A percentile compares a stretch with the other conserved stretches of the same genome.
These are phyloP conservation scores for Cercophora scortea DNA, from an alignment of 495 filamentous ascomycete genomes.

Conservation along the genomic window DNA sequence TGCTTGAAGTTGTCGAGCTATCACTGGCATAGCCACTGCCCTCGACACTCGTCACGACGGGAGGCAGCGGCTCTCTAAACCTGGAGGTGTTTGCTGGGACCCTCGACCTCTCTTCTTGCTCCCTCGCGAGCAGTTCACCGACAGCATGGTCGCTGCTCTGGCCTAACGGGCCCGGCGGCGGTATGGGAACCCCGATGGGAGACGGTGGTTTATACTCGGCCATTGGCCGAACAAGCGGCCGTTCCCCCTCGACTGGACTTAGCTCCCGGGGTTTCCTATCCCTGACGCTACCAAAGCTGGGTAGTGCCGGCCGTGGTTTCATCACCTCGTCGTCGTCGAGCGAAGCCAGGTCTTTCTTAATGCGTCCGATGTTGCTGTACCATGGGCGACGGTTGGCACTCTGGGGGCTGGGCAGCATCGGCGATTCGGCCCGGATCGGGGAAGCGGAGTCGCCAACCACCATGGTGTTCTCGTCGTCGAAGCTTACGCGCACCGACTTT, in stretches of 20 bases:
- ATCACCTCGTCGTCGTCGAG: slow-evolving; percentile 60
- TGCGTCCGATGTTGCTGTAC: slow-evolving; percentile 46
- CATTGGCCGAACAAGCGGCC: slow-evolving; percentile 43
- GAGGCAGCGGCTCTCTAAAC: slow-evolving; percentile 53
- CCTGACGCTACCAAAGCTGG: slow-evolving; percentile 78
- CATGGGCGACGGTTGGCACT: slow-evolving; percentile 41
- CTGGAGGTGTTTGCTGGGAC: slow-evolving; percentile 37
- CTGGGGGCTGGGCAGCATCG: slow-evolving; percentile 42
- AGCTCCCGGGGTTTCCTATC: slow-evolving; percentile 35
- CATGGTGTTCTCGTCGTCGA: slow-evolving; percentile 59
- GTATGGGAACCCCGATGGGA: slow-evolving; percentile 4
- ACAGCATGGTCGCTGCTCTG: slow-evolving; percentile 60
- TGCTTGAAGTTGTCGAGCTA: slow-evolving; percentile 16
- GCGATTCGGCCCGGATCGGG: slow-evolving; percentile 42
- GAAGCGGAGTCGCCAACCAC: slow-evolving; percentile 53
- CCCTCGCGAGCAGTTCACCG: slow-evolving; percentile 43
- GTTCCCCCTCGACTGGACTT: slow-evolving; percentile 24
- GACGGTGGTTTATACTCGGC: slow-evolving; percentile 20
- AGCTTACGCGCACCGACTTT: slow-evolving; percentile 74
- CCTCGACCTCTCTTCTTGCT: slow-evolving; percentile 39
- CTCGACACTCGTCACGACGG: slow-evolving; percentile 59
- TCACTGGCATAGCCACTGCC: slow-evolving; percentile 50
- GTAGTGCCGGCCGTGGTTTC: slow-evolving; percentile 67
- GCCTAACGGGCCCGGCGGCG: slow-evolving; percentile 15
- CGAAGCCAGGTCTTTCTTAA: slow-evolving; percentile 34